Evolutionary conservation across 2,329 filamentous ascomycete genomes (phyloP), one percentile per base, ranked within the genome.

Genomic region (Mycosphaerella sp.): DNA sequence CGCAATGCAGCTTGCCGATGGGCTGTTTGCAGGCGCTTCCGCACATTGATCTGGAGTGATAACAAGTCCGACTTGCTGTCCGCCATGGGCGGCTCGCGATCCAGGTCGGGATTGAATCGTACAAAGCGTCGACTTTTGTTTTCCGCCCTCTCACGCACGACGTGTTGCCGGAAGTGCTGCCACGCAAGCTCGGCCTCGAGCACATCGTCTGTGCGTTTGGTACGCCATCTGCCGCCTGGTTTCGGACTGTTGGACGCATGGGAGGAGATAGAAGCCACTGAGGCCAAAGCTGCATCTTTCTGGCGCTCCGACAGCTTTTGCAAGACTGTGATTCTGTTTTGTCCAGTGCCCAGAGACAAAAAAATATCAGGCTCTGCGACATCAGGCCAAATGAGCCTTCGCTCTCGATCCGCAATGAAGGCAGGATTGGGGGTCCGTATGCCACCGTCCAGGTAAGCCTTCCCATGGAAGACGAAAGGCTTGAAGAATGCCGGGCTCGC

Each of bases 371-470:
- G 66, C 28, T 66, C 61, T 12, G 43, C 59, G 2, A 56, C 52
- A 35, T 67, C 64, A 12, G 66, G 65, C 66, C 66, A 68, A 14
- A 69, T 63, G 3, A 68, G 58, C 14, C 57, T 61, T 18, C 64
- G 55, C 40, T 78, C 76, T 41, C 70, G 64, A 44, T 79, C 72
- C 2, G 78, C 77, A 53, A 79, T 68, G 5, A 66, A 63, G 17
- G 76, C 71, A 2, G 77, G 77, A 39, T 79, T 79, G 53, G 75
- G 74, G 62, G 74, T 72, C 9, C 72, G 70, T 0, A 78, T 63
- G 2, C 70, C 75, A 2, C 75, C 76, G 50, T 79, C 77, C 0
- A 75, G 64, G 53, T 78, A 80, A 0, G 74, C 73, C 3, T 69
- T 68, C 4, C 69, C 66, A 48, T 79, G 74, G 40, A 58, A 59